Conservation (phyloP, 495 filamentous ascomycete genomes). For the Podospora appendiculata region DNA sequence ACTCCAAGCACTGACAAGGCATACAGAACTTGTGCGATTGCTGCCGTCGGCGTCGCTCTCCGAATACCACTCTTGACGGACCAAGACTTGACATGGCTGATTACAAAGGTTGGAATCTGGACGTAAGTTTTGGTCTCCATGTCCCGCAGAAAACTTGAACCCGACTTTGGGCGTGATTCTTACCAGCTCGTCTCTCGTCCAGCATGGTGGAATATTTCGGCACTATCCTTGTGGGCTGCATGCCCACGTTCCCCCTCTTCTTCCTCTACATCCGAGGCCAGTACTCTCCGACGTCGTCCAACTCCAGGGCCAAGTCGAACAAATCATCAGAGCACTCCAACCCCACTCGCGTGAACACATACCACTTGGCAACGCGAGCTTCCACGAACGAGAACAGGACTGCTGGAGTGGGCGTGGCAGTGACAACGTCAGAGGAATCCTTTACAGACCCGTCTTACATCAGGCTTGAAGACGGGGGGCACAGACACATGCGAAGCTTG, state of each 20-base stretch:
- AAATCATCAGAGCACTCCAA: no score
- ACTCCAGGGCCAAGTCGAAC: no score
- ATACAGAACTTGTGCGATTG: slow-evolving; percentile 20
- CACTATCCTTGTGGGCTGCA: slow-evolving; percentile 24
- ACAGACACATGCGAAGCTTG: no score
- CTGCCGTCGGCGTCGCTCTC: slow-evolving; percentile 17
- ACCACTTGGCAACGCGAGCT: no score
- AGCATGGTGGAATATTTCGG: slow-evolving; percentile 27
- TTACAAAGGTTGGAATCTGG: slow-evolving; percentile 23
- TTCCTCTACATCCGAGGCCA: slow-evolving; percentile 11
- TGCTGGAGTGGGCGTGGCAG: no score
- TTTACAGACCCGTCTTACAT: no score
- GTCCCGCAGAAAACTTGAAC: background rate
- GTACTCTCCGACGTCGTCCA: no score
- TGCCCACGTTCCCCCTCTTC: slow-evolving; percentile 24
- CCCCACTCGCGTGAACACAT: no score
- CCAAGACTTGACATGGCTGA: slow-evolving; percentile 18
- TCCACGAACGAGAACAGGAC: no score
- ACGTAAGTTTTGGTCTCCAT: slow-evolving; percentile 9
- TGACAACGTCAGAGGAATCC: no score
- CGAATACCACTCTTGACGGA: slow-evolving; percentile 18
- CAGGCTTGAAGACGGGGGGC: no score
- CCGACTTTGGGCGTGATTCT: background rate
- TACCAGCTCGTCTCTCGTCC: background rate
- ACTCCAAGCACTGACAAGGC: background rate